These are phyloP conservation scores for Fusarium goolgardi DNA, from an alignment of 2,329 filamentous ascomycete species.

Conservation along the genomic window DNA sequence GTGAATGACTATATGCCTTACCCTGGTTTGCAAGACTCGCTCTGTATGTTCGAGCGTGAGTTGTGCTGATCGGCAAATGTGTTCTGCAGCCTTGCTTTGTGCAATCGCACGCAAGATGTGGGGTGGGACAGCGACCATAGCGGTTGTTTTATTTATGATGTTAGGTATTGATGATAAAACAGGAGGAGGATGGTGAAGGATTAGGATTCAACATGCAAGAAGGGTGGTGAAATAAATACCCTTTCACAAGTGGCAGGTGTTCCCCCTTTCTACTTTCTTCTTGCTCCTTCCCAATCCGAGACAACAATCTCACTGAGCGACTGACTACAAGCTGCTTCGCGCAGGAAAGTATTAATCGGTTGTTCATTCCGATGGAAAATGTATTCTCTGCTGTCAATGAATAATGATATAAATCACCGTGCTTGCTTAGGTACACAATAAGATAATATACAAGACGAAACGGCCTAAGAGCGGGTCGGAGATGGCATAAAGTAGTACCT, in stretches of 20 bases:
- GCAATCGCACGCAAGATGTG: conserved; percentile 59
- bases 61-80: conserved; percentile 51
- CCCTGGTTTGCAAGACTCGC: conserved; percentile 40
- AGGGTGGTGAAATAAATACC: neutral
- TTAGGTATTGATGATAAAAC: neutral
- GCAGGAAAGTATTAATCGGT: too few relatives aligned
- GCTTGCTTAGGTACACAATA: too few relatives aligned
- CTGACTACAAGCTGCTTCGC: neutral
- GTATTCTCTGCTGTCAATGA: too few relatives aligned
- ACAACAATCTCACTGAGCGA: neutral
- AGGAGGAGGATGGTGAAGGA: neutral
- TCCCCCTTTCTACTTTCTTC: neutral
- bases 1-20: too few relatives aligned
- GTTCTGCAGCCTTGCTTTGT: conserved; percentile 51
- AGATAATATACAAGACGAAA: neutral
- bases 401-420: too few relatives aligned
- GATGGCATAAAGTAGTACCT: neutral
- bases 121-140: conserved; percentile 53
- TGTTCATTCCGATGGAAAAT: too few relatives aligned
- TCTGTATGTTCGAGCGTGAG: conserved; percentile 51
- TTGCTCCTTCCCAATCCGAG: neutral
- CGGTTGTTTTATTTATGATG: neutral
- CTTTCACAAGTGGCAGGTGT: neutral
- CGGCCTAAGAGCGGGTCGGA: too few relatives aligned
- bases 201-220: too few relatives aligned